These are phyloP conservation scores for Monilinia vaccinii-corymbosi DNA, from an alignment of 2,329 filamentous ascomycete genomes.

Conservation along the genomic window DNA sequence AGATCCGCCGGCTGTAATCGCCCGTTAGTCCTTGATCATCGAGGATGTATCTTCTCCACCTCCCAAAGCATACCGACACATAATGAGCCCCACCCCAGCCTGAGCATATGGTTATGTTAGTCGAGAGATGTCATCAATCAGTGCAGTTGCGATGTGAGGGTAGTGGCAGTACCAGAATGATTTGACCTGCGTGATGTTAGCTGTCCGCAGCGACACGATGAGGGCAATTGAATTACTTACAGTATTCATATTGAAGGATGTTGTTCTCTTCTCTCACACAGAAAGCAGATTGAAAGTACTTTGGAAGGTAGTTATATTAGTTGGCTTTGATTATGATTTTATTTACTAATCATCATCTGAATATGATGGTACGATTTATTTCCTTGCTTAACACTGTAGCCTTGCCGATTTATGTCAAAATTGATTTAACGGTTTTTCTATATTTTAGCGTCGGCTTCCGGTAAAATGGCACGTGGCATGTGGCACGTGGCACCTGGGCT, in stretches of 20 bases:
- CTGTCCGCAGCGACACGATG: neutral
- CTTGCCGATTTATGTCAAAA: too few relatives aligned
- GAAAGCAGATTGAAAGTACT: neutral
- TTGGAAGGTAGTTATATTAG: too few relatives aligned
- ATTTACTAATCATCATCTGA: neutral
- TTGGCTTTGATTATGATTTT: neutral
- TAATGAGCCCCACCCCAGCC: constrained; percentile 86
- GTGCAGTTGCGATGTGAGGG: constrained; percentile 3
- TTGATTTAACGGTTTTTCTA: too few relatives aligned
- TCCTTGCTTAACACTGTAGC: too few relatives aligned
- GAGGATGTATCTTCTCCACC: neutral
- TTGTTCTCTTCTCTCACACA: neutral
- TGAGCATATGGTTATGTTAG: constrained; percentile 33
- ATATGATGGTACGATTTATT: too few relatives aligned
- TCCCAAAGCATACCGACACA: constrained; percentile 59
- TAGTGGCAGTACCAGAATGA: constrained; percentile 50
- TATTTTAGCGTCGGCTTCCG: too few relatives aligned
- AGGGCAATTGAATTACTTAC: constrained; percentile 32
- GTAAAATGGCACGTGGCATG: too few relatives aligned
- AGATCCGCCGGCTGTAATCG: constrained; percentile 63
- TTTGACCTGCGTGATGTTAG: constrained; percentile 41
- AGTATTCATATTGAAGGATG: constrained; percentile 40
- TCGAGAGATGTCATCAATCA: constrained; percentile 5
- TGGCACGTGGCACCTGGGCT: too few relatives aligned
- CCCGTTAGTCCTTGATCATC: constrained; percentile 9